Conservation (phyloP, 371 early-diverging fungal genomes). For the Racocetra persica region DNA sequence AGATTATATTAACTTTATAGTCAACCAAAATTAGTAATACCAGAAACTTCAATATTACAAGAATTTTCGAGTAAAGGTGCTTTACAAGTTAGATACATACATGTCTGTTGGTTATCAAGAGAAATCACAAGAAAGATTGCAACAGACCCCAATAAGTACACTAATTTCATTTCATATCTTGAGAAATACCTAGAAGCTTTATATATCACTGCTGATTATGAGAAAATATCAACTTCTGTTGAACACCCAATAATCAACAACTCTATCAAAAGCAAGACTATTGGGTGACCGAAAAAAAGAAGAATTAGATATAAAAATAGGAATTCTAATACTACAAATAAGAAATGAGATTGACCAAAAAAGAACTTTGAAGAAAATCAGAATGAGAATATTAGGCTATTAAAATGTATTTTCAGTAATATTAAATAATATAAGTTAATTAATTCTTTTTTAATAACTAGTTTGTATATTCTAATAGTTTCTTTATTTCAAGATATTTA, state of each 20-base stretch:
- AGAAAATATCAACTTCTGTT: too few species aligned
- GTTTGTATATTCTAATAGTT: too few species aligned
- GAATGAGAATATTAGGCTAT: too few species aligned
- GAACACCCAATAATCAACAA: constrained; percentile 6
- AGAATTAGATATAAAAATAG: neutral
- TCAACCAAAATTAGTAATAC: neutral
- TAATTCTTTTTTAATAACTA: too few species aligned
- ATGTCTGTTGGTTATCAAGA: neutral
- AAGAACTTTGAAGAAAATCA: too few species aligned
- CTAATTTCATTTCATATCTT: neutral
- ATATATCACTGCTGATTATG: too few species aligned
- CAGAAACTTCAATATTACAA: neutral
- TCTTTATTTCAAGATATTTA: too few species aligned
- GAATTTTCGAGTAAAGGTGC: neutral
- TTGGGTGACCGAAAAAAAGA: neutral
- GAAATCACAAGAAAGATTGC: neutral
- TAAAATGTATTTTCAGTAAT: too few species aligned
- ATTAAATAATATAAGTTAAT: too few species aligned
- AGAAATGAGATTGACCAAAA: too few species aligned
- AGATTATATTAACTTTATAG: neutral
- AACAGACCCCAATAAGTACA: neutral
- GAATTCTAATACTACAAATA: too few species aligned
- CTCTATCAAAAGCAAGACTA: neutral
- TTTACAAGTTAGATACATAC: too few species aligned
- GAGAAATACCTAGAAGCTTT: neutral